phyloP scores from a whole-genome alignment of 2,329 filamentous ascomycete genomes.

The Ophiostoma quercus region DNA sequence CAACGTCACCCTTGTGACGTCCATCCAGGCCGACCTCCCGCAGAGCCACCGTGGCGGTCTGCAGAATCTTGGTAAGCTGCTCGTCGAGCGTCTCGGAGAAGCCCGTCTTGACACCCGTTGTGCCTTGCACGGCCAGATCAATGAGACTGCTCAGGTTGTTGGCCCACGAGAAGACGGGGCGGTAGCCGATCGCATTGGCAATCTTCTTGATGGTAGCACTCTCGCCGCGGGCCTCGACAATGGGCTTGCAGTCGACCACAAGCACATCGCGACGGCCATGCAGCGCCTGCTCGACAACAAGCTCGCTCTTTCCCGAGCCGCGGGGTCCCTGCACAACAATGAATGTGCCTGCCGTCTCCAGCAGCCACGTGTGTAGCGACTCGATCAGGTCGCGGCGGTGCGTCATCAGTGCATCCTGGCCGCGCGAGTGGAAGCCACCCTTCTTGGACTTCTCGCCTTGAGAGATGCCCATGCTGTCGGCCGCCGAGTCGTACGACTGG shows the following conservation, averaged over 20 bases:
- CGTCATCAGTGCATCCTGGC: conserved; percentile 78
- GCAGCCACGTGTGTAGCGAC: conserved; percentile 76
- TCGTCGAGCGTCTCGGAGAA: conserved; percentile 90
- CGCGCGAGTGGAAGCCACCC: conserved; percentile 30
- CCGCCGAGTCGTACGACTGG: conserved; percentile 46
- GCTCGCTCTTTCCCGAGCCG: conserved; percentile 83
- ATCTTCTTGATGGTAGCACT: conserved; percentile 76
- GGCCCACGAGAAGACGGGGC: conserved; percentile 92
- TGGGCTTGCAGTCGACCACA: conserved; percentile 85
- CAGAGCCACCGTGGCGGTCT: conserved; percentile 73
- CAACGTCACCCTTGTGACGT: conserved; percentile 56
- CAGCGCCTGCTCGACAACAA: conserved; percentile 79
- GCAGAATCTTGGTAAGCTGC: conserved; percentile 82
- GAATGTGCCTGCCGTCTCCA: conserved; percentile 85
- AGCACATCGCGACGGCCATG: conserved; percentile 71
- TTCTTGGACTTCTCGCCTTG: not conserved
- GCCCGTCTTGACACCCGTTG: conserved; percentile 87
- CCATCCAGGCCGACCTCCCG: conserved; percentile 68
- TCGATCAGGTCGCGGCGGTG: conserved; percentile 78
- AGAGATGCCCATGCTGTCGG: conserved; percentile 52
- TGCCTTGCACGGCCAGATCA: conserved; percentile 87
- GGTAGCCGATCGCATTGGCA: conserved; percentile 78
- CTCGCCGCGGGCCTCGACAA: conserved; percentile 86
- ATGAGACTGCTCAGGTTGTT: conserved; percentile 90
- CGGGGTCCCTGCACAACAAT: conserved; percentile 89